A percentile compares a stretch with the other conserved stretches of the same genome.
Evolutionary conservation across 441 rosid genomes (phyloP).

Genomic region (Brassica hybrid): DNA sequence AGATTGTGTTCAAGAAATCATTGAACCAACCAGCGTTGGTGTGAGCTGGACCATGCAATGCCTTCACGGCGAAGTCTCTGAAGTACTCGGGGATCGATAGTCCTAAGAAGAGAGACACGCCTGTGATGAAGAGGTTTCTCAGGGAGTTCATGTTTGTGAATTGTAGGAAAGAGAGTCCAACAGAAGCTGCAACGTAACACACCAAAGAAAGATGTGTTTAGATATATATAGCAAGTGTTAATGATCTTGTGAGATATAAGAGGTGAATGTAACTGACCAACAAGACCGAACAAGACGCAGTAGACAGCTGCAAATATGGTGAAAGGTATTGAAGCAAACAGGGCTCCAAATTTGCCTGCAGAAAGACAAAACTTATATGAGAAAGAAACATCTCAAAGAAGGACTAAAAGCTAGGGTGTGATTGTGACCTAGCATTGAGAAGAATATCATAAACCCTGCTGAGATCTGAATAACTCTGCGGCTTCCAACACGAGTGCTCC

Average conservation of each 20-base stretch:
- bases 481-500: slow-evolving; percentile 99
- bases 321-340: slow-evolving; percentile 98
- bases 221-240: slow-evolving; percentile 8
- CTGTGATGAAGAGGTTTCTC: slow-evolving; percentile 90
- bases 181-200: slow-evolving; percentile 64
- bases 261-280: slow-evolving; percentile 54
- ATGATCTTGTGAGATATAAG: neutral
- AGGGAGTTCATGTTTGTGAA: slow-evolving; percentile 99
- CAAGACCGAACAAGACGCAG: slow-evolving; percentile 93
- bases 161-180: slow-evolving; percentile 96
- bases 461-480: slow-evolving; percentile 98
- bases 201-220: slow-evolving; percentile 18
- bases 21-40: slow-evolving; percentile 96
- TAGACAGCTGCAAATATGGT: slow-evolving; percentile 91
- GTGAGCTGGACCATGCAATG: slow-evolving; percentile 95
- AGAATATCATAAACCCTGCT: slow-evolving; percentile 98
- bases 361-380: neutral
- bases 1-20: slow-evolving; percentile 96
- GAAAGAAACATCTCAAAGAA: neutral
- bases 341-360: slow-evolving; percentile 95
- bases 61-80: slow-evolving; percentile 79
- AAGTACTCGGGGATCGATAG: slow-evolving; percentile 92
- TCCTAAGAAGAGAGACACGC: slow-evolving; percentile 92
- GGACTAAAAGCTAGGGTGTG: neutral
- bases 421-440: slow-evolving; percentile 85